Evolutionary conservation across 192 early-diverging fungal genomes (phyloP).

Genomic region (Backusella westeae): DNA sequence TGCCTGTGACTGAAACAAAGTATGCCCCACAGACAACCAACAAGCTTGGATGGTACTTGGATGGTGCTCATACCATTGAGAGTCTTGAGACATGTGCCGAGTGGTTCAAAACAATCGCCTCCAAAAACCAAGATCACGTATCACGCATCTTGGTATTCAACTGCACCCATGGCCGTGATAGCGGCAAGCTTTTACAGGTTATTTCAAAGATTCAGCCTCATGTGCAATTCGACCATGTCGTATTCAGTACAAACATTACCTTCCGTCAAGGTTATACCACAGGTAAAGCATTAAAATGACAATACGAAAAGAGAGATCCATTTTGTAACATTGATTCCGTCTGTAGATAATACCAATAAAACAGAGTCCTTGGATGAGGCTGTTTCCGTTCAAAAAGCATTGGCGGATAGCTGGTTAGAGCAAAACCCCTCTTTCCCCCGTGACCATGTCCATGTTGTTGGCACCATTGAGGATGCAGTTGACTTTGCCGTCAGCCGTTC

Average conservation of each 20-base stretch:
- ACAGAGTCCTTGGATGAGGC: conserved; percentile 59
- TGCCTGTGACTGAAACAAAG: conserved; percentile 36
- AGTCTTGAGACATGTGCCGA: conserved; percentile 65
- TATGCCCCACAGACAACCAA: conserved; percentile 10
- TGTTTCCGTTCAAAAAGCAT: conserved; percentile 59
- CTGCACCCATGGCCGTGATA: conserved; percentile 75
- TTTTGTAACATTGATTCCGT: neutral
- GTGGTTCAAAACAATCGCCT: conserved; percentile 44
- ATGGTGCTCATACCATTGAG: conserved; percentile 95
- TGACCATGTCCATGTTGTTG: conserved; percentile 39
- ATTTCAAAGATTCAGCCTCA: conserved; percentile 46
- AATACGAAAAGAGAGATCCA: neutral
- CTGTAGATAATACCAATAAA: conserved; percentile 68
- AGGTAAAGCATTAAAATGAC: conserved; percentile 16
- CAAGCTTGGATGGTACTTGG: conserved; percentile 73
- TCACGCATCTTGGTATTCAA: conserved; percentile 81
- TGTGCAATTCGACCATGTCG: conserved; percentile 57
- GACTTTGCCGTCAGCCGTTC: conserved; percentile 40
- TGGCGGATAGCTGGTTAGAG: conserved; percentile 56
- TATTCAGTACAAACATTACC: conserved; percentile 83
- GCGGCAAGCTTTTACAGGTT: conserved; percentile 60
- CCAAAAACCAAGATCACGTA: conserved; percentile 19
- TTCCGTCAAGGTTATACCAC: conserved; percentile 33
- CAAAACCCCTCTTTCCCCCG: conserved; percentile 26
- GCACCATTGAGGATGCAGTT: conserved; percentile 66